Percentiles rank a stretch among this genome's conserved stretches.
These are phyloP conservation scores for Pseudocohnilembus persalinus DNA, from an alignment of 169 alveolate species.

Conservation along the genomic window DNA sequence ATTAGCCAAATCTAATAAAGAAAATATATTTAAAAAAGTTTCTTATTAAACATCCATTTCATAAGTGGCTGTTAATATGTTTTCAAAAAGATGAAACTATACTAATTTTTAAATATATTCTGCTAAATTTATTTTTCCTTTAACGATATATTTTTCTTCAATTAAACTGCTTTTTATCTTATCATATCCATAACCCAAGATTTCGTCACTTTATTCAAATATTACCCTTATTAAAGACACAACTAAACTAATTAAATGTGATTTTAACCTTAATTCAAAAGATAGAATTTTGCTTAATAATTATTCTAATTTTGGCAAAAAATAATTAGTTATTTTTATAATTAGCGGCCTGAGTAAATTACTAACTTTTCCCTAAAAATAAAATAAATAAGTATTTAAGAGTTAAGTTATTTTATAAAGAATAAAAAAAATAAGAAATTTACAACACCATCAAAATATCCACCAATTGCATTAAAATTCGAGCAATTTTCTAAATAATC, in stretches of 20 bases:
- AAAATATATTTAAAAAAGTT: not conserved
- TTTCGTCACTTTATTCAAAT: not conserved
- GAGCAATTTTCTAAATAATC: constrained; percentile 21
- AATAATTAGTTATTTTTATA: constrained; percentile 7
- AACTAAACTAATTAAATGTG: not conserved
- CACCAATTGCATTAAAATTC: constrained; percentile 8
- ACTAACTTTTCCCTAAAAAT: not conserved
- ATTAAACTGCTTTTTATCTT: not conserved
- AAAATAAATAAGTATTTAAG: not conserved
- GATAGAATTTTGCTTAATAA: constrained; percentile 1
- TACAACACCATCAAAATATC: constrained; percentile 20
- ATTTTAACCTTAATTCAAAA: constrained; percentile 11
- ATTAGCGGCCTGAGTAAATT: constrained; percentile 1
- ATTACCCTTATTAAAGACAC: constrained; percentile 8
- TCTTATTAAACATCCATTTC: constrained; percentile 10
- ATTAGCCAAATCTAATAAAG: not conserved
- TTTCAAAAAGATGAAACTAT: constrained; percentile 6
- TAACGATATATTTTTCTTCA: constrained; percentile 3
- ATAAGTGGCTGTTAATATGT: not conserved
- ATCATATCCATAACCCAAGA: not conserved
- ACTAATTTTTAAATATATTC: not conserved
- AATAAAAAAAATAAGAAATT: not conserved
- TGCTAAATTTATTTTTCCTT: constrained; percentile 1
- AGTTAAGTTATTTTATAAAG: too few species aligned
- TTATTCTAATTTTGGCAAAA: constrained; percentile 8